phyloP scores from a whole-genome alignment of 2,329 filamentous ascomycete genomes.

The Colletotrichum sp. region DNA sequence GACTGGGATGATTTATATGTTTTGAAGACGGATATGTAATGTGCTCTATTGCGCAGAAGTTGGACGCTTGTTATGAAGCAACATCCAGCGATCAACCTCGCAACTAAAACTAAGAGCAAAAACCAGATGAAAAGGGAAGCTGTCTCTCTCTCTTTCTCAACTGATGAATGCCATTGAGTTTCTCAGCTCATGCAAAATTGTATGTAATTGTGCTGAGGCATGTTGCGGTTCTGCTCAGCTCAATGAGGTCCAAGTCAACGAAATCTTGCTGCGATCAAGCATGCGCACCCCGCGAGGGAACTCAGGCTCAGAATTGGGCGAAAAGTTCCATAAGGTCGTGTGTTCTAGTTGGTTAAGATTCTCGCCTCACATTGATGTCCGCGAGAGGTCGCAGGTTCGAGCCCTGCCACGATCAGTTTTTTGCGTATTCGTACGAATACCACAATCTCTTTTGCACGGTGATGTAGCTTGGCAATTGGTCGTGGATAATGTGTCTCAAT shows the following conservation, averaged over 20 bases:
- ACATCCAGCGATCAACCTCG: neutral
- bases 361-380: conserved; percentile 6
- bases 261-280: neutral
- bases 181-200: neutral
- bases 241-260: neutral
- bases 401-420: conserved; percentile 19
- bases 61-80: neutral
- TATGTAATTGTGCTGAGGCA: neutral
- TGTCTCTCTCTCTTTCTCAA: neutral
- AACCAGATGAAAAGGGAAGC: neutral
- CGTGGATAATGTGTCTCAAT: neutral
- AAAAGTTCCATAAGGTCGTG: neutral
- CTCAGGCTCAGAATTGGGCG: accelerated
- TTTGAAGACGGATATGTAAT: neutral
- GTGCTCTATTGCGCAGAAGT: neutral
- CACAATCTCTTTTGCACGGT: neutral
- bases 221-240: neutral
- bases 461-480: neutral
- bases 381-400: conserved; percentile 24
- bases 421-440: neutral
- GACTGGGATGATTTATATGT: neutral
- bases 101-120: neutral
- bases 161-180: neutral
- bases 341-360: conserved; percentile 24
- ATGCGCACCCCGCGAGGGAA: too few species aligned